A percentile compares a stretch with the other conserved stretches of the same genome.
phyloP scores from a whole-genome alignment of 225 moss, liverwort and hornwort genomes.

The Bryum argenteum region DNA sequence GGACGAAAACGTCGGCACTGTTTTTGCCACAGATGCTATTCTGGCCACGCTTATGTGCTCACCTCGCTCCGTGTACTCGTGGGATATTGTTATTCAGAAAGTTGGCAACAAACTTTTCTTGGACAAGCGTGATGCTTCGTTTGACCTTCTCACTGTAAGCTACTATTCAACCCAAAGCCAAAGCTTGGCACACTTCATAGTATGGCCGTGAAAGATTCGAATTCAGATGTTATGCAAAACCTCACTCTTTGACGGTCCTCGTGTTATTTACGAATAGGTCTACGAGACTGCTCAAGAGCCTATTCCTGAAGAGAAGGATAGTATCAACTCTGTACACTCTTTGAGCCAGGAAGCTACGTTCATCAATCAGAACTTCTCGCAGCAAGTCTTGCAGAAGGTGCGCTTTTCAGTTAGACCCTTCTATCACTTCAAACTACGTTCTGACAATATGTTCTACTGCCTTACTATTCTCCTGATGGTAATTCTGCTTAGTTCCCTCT shows the following conservation, averaged over 20 bases:
- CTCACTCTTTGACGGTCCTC: constrained; percentile 5
- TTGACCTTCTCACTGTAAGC: constrained; percentile 92
- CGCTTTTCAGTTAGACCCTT: background rate
- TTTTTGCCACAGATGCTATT: constrained; percentile 98
- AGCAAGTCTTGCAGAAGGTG: constrained; percentile 96
- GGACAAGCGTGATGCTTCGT: constrained; percentile 93
- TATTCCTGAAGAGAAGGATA: constrained; percentile 98
- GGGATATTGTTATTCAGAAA: constrained; percentile 98
- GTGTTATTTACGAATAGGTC: constrained; percentile 46
- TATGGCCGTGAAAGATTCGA: background rate
- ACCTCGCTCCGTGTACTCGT: constrained; percentile 93
- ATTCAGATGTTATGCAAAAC: background rate
- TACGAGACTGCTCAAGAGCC: constrained; percentile 98
- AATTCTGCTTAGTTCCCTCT: background rate
- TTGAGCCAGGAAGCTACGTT: constrained; percentile 99
- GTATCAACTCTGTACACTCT: constrained; percentile 90
- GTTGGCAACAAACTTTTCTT: constrained; percentile 97
- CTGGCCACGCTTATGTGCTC: constrained; percentile 97
- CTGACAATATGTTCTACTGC: background rate
- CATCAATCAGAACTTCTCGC: constrained; percentile 97
- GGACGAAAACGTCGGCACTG: constrained; percentile 90
- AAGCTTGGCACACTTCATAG: constrained; percentile 11
- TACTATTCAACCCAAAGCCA: background rate
- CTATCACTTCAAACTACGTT: background rate
- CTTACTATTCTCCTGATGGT: background rate